These are phyloP conservation scores for Rhodofomes roseus DNA, from an alignment of 1,284 basidiomycete species.

Conservation along the genomic window DNA sequence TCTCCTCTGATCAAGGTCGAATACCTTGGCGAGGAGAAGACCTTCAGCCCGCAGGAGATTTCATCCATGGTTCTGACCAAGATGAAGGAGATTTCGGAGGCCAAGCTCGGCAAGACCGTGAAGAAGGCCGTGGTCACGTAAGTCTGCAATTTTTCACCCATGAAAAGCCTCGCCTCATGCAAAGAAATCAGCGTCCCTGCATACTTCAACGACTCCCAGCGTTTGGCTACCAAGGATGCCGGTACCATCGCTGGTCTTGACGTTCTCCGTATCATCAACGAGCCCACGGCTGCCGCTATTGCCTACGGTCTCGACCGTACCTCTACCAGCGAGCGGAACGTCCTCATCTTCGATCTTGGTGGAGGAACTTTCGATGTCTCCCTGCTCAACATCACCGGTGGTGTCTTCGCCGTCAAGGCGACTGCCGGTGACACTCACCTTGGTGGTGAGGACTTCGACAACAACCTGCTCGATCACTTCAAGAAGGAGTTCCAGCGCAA, in stretches of 20 bases:
- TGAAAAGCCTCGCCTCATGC: background rate
- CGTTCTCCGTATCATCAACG: slow-evolving; percentile 97
- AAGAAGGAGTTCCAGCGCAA: slow-evolving; percentile 99
- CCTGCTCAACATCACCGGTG: slow-evolving; percentile 93
- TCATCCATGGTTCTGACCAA: slow-evolving; percentile 98
- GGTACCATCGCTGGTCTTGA: slow-evolving; percentile 91
- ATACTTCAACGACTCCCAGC: slow-evolving; percentile 98
- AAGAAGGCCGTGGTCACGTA: slow-evolving; percentile 95
- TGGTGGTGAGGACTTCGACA: slow-evolving; percentile 98
- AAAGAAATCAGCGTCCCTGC: slow-evolving; percentile 73
- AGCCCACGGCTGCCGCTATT: slow-evolving; percentile 93
- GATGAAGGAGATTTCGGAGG: slow-evolving; percentile 99
- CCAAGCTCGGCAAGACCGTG: slow-evolving; percentile 94
- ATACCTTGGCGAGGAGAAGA: slow-evolving; percentile 92
- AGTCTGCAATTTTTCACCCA: slow-evolving; percentile 22
- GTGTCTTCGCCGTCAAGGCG: slow-evolving; percentile 96
- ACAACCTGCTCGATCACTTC: slow-evolving; percentile 96
- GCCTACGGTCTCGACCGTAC: slow-evolving; percentile 92
- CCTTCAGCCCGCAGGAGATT: slow-evolving; percentile 96
- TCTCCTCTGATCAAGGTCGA: slow-evolving; percentile 96
- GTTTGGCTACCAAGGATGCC: slow-evolving; percentile 94
- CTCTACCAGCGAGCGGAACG: slow-evolving; percentile 92
- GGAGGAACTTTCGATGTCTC: slow-evolving; percentile 99
- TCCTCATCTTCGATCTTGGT: slow-evolving; percentile 99
- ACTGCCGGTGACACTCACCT: slow-evolving; percentile 99